Percentiles rank a stretch among this genome's conserved stretches.
These are phyloP conservation scores for Colletotrichum cereale DNA, from an alignment of 2,329 filamentous ascomycete genomes.

Conservation along the genomic window DNA sequence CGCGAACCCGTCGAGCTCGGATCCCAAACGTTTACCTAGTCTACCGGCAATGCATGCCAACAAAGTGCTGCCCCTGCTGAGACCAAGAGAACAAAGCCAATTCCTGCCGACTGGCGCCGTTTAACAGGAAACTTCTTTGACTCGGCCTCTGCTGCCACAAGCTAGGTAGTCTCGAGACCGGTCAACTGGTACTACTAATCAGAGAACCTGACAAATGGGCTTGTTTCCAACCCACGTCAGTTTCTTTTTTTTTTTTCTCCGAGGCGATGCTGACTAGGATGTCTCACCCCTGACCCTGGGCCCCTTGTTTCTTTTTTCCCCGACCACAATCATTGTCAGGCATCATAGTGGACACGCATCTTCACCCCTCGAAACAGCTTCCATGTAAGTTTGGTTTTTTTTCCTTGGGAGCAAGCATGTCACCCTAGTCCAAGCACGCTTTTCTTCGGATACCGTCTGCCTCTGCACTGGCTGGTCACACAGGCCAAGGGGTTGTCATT, in stretches of 20 bases:
- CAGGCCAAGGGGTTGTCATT: background rate
- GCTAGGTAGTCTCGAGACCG: slow-evolving; percentile 27
- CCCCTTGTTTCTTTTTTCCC: slow-evolving; percentile 10
- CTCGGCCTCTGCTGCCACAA: slow-evolving; percentile 22
- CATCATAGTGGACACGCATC: slow-evolving; percentile 1
- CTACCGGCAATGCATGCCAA: background rate
- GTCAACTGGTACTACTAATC: slow-evolving; percentile 34
- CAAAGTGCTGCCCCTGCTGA: background rate
- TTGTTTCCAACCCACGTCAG: slow-evolving; percentile 32
- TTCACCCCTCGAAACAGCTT: slow-evolving; percentile 17
- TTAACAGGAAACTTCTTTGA: slow-evolving; percentile 25
- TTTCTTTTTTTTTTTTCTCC: slow-evolving; percentile 33
- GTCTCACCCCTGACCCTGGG: slow-evolving; percentile 20
- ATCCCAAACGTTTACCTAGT: background rate
- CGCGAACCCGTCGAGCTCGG: background rate
- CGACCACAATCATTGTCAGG: slow-evolving; percentile 7
- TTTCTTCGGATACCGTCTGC: slow-evolving; percentile 2
- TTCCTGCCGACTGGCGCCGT: slow-evolving; percentile 11
- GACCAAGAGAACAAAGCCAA: slow-evolving; percentile 15
- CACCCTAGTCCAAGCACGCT: background rate
- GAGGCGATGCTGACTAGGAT: slow-evolving; percentile 11
- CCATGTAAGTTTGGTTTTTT: slow-evolving; percentile 20
- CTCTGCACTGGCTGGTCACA: background rate
- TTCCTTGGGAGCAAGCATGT: background rate
- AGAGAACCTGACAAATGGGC: slow-evolving; percentile 38